Evolutionary conservation across 768 basidiomycete species (phyloP).

Genomic region (Kwoniella pini): DNA sequence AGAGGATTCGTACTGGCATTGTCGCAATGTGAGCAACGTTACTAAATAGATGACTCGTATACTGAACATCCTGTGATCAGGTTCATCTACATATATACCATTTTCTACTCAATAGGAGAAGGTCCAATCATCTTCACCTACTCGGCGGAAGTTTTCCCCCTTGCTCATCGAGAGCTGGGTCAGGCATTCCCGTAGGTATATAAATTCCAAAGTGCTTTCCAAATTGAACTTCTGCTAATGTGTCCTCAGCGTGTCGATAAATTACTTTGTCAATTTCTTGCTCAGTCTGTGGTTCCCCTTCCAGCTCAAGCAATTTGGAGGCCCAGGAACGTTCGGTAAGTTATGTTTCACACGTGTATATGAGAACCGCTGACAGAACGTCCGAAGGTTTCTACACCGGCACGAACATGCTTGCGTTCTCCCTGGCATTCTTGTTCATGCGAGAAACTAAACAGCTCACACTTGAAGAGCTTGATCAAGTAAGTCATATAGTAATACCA

Average conservation of each 20-base stretch:
- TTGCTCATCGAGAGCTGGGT: constrained; percentile 76
- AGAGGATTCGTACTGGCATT: constrained; percentile 56
- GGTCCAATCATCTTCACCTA: constrained; percentile 82
- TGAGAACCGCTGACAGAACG: not conserved
- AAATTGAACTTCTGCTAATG: constrained; percentile 52
- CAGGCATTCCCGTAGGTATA: constrained; percentile 59
- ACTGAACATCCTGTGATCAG: not conserved
- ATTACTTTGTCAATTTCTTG: constrained; percentile 41
- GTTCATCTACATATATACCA: constrained; percentile 50
- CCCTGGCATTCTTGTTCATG: constrained; percentile 32
- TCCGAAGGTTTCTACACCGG: constrained; percentile 46
- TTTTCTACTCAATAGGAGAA: constrained; percentile 58
- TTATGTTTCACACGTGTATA: constrained; percentile 57
- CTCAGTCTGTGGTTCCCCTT: constrained; percentile 59
- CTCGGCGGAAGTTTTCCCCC: constrained; percentile 88
- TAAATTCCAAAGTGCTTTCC: constrained; percentile 35
- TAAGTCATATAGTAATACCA: no score
- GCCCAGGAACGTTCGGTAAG: constrained; percentile 71
- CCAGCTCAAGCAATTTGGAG: constrained; percentile 62
- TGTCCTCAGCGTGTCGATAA: constrained; percentile 21
- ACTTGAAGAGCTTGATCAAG: constrained; percentile 37
- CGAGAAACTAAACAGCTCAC: constrained; percentile 22
- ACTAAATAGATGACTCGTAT: not conserved
- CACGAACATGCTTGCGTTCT: constrained; percentile 45
- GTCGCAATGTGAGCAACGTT: constrained; percentile 41